Evolutionary conservation across 1,139 yeast genomes (phyloP), one percentile per base, ranked within the genome.

Genomic region (Sugiyamaella japonica): DNA sequence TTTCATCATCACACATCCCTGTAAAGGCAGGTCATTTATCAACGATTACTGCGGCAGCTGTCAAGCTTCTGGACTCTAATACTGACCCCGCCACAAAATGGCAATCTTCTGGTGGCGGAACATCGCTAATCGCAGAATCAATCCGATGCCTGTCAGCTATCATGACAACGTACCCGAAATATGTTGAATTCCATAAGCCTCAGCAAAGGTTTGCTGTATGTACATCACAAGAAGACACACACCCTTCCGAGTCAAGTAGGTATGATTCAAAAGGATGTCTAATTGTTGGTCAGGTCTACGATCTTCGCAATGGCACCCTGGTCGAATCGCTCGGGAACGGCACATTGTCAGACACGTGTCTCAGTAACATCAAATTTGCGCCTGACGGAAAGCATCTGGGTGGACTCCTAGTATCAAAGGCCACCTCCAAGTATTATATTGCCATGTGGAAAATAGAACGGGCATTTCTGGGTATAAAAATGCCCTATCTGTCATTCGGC

Each of bases 191-290:
- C 53, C 66, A 66, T 54, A 65, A 63, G 52, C 56, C 54, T 10
- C 66, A 62, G 48, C 69, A 66, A 51, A 53, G 64, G 32, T 58
- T 66, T 12, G 68, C 67, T n/a, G 60, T 65, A 1, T 54, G 63
- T 13, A 43, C 59, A 12, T 28, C 48, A 16, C 48, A 58, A 10
- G 56, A 31, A 38, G 44, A 44, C 12, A 51, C 50, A n/a, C 56
- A 36, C 31, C 39, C 48, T 8, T 3, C 16, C n/a, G 50, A 48
- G n/a, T 10, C 16, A 12, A 15, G 17, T 5, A 31, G 38, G 44
- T 6, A n/a, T 15, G 17, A 13, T n/a, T 4, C 20, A 16, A 42
- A 23, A 29, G 37, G 20, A 9, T 31, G 15, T 36, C 47, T 43
- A 12, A 48, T 64, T 7, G 48, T 61, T 17, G 68, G 62, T 3